Conservation (phyloP, 2,329 filamentous ascomycete species). For the Microdochium bolleyi region DNA sequence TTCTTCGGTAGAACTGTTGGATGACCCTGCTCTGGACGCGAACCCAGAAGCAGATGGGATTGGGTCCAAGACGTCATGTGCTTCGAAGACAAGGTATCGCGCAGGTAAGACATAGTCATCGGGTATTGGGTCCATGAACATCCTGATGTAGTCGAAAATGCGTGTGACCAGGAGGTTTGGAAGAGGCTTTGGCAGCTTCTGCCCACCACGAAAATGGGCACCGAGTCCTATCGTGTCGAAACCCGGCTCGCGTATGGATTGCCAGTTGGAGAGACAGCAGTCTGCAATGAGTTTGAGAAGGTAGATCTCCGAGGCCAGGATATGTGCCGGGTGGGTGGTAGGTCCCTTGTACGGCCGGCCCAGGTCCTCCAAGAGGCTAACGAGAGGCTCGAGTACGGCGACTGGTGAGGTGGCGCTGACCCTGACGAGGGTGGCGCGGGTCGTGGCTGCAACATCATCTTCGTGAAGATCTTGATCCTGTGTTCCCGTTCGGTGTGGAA, state of each 20-base stretch:
- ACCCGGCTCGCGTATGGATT: constrained; percentile 10
- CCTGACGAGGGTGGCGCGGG: constrained; percentile 52
- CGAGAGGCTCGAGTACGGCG: constrained; percentile 47
- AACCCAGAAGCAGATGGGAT: background rate
- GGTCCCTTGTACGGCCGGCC: constrained; percentile 43
- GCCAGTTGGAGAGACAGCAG: constrained; percentile 57
- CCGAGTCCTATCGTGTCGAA: background rate
- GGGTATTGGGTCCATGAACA: constrained; percentile 49
- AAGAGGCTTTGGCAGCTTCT: constrained; percentile 28
- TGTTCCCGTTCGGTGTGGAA: constrained; percentile 56
- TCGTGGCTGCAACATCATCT: constrained; percentile 54
- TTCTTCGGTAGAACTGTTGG: constrained; percentile 24
- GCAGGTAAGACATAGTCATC: constrained; percentile 49
- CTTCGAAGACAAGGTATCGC: constrained; percentile 48
- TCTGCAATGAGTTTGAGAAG: constrained; percentile 56
- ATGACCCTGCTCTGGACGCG: constrained; percentile 18
- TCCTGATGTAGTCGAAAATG: constrained; percentile 46
- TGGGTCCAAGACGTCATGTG: constrained; percentile 9
- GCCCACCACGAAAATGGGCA: constrained; percentile 1
- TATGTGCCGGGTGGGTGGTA: constrained; percentile 46
- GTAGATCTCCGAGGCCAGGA: constrained; percentile 57
- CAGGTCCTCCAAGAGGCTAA: constrained; percentile 51
- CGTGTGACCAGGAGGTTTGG: constrained; percentile 44
- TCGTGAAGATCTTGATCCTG: constrained; percentile 46
- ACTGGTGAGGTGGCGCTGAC: constrained; percentile 47